A percentile compares a stretch with the other conserved stretches of the same genome.
Conservation (phyloP, 2,329 filamentous ascomycete species). For the Colletotrichum kahawae region DNA sequence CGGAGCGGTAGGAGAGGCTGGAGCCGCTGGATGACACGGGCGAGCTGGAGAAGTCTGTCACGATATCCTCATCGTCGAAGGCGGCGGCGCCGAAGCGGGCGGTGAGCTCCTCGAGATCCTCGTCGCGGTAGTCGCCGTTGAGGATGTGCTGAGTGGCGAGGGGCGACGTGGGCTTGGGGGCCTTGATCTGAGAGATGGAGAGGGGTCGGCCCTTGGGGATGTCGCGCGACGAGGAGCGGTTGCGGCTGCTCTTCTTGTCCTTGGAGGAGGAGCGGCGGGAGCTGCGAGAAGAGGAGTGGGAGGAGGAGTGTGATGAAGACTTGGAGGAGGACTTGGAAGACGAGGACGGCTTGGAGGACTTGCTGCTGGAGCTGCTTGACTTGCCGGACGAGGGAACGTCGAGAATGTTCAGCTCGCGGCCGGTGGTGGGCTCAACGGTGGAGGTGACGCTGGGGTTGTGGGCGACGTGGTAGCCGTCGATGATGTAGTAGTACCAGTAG, state of each 20-base stretch:
- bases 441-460: constrained; percentile 92
- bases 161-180: constrained; percentile 87
- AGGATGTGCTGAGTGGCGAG: constrained; percentile 88
- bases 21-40: constrained; percentile 73
- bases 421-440: constrained; percentile 93
- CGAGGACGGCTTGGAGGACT: constrained; percentile 34
- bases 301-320: constrained; percentile 49
- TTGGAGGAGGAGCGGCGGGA: constrained; percentile 37
- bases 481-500: constrained; percentile 99
- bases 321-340: constrained; percentile 43
- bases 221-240: constrained; percentile 59
- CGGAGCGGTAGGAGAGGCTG: constrained; percentile 73
- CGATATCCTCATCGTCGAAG: constrained; percentile 62
- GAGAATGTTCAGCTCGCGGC: constrained; percentile 96
- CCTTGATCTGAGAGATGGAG: constrained; percentile 86
- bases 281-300: constrained; percentile 50
- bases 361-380: constrained; percentile 38
- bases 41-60: constrained; percentile 59
- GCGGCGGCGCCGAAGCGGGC: constrained; percentile 71
- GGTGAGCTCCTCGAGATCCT: constrained; percentile 80
- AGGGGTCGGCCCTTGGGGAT: constrained; percentile 89
- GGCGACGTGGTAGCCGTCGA: constrained; percentile 97
- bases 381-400: constrained; percentile 72
- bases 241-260: constrained; percentile 47
- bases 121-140: constrained; percentile 76